These are phyloP conservation scores for Hippophae tibetana DNA, from an alignment of 306 rosid species.

Conservation along the genomic window DNA sequence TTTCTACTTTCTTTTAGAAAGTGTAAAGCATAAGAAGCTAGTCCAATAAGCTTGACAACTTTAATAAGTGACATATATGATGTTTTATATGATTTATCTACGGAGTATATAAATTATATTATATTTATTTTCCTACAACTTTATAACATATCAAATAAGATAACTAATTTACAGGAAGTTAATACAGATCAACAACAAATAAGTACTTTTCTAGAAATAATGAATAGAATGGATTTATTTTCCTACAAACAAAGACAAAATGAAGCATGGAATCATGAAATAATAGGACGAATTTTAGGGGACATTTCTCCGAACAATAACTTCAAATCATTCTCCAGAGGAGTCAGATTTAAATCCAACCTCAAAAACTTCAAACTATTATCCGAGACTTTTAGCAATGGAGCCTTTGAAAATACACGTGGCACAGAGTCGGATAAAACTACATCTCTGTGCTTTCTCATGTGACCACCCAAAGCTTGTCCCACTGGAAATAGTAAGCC, in stretches of 20 bases:
- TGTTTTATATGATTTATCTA: no score
- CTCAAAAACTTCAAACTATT: constrained; percentile 38
- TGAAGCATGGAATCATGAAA: constrained; percentile 11
- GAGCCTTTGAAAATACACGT: constrained; percentile 20
- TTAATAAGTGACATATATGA: no score
- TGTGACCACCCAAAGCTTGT: constrained; percentile 88
- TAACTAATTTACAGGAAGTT: no score
- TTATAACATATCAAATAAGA: no score
- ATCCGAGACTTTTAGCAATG: constrained; percentile 46
- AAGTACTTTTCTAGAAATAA: no score
- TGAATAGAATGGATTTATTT: no score
- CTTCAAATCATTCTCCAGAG: constrained; percentile 69
- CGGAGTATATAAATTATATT: no score
- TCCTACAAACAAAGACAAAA: neutral
- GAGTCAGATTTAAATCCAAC: constrained; percentile 74
- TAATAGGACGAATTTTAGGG: constrained; percentile 30
- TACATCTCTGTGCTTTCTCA: constrained; percentile 56
- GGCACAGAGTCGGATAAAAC: constrained; percentile 12
- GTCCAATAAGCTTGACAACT: no score
- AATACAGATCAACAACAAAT: no score
- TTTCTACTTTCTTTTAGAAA: no score
- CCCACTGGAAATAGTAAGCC: constrained; percentile 61
- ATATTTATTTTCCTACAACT: no score
- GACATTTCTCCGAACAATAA: constrained; percentile 51
- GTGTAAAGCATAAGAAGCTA: no score